These are phyloP conservation scores for Trypethelium eluteriae DNA, from an alignment of 495 filamentous ascomycete genomes.

Conservation along the genomic window DNA sequence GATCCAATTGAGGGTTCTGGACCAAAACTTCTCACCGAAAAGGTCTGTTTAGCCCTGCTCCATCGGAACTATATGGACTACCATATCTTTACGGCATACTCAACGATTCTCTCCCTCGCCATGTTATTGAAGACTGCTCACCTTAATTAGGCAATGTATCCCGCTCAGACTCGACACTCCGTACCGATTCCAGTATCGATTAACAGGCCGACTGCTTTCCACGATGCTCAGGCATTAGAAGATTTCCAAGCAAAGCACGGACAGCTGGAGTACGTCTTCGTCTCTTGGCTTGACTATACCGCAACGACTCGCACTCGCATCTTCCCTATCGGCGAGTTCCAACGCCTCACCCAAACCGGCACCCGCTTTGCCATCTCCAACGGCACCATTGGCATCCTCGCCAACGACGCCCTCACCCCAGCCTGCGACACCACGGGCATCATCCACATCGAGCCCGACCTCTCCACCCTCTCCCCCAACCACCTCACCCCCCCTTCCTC, in stretches of 20 bases:
- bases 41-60: not conserved
- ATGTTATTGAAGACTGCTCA: not conserved
- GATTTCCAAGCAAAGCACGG: not conserved
- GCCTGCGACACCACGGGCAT: constrained; percentile 51
- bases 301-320: constrained; percentile 59
- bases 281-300: constrained; percentile 78
- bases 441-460: constrained; percentile 37
- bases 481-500: constrained; percentile 25
- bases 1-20: not conserved
- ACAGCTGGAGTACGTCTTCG: constrained; percentile 49
- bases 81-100: too few relatives aligned
- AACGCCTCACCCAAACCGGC: constrained; percentile 47
- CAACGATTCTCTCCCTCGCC: too few relatives aligned
- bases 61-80: too few relatives aligned
- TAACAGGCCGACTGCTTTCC: constrained; percentile 59
- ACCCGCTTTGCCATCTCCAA: constrained; percentile 29
- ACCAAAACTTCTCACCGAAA: not conserved
- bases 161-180: not conserved
- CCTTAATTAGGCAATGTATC: not conserved
- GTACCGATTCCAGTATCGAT: not conserved
- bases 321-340: constrained; percentile 59
- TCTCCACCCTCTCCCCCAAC: constrained; percentile 28
- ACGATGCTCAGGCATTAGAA: not conserved
- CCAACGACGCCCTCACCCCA: constrained; percentile 33
- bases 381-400: constrained; percentile 34